These are phyloP conservation scores for Paecilomyces dactylethromorphus DNA, from an alignment of 2,329 filamentous ascomycete genomes.

Conservation along the genomic window DNA sequence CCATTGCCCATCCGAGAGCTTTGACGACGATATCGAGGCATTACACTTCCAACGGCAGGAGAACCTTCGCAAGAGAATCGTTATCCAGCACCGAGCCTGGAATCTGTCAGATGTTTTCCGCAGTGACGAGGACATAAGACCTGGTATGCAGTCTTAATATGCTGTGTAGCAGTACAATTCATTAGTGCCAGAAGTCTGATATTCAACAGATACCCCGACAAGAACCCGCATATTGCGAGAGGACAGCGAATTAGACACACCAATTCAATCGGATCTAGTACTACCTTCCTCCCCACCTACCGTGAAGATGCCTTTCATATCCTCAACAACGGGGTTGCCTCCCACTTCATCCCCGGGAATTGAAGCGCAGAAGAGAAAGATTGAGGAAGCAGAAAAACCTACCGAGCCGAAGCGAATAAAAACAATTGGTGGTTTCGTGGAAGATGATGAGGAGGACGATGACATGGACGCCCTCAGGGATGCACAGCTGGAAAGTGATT, in stretches of 20 bases:
- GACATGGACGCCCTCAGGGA: conserved; percentile 19
- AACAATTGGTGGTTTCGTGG: conserved; percentile 35
- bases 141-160: conserved; percentile 16
- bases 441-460: conserved; percentile 33
- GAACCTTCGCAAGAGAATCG: conserved; percentile 28
- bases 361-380: conserved; percentile 35
- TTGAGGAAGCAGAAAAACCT: conserved; percentile 18
- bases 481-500: conserved; percentile 22
- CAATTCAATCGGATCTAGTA: conserved; percentile 9
- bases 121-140: conserved; percentile 35
- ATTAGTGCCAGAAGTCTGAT: conserved; percentile 1
- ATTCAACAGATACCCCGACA: conserved; percentile 30
- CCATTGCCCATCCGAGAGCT: conserved; percentile 23
- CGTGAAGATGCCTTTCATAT: conserved; percentile 35
- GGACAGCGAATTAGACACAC: conserved; percentile 7
- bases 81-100: conserved; percentile 39
- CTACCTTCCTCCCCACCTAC: conserved; percentile 28
- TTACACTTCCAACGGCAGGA: conserved; percentile 27
- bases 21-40: conserved; percentile 35
- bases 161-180: neutral
- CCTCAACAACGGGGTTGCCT: conserved; percentile 31
- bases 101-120: conserved; percentile 35
- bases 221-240: conserved; percentile 14
- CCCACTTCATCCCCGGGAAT: conserved; percentile 27
- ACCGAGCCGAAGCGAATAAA: conserved; percentile 33